Base-by-base conservation (phyloP, 257 asterid genomes). In the Scutellaria minor region DNA sequence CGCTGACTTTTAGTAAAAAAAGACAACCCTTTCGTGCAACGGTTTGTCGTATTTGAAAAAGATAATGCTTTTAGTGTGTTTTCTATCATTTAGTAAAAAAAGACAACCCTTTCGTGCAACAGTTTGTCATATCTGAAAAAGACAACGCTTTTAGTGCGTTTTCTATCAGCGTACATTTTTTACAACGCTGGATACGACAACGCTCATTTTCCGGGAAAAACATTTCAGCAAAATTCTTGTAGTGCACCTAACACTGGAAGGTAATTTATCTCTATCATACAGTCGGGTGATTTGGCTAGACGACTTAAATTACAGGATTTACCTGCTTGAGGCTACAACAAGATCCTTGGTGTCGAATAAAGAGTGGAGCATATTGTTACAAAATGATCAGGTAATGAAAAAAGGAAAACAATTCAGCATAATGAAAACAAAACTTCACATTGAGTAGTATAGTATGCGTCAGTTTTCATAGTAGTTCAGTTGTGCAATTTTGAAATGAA, bases 231-330 rank as follows among this genome's bases (percentile, higher is more conserved):
- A n/a, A n/a, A n/a, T n/a, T n/a, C n/a, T n/a, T n/a, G n/a, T n/a
- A n/a, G n/a, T n/a, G n/a, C 24, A 46, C 61, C 82, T 83, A 62
- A 83, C 81, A 47, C 69, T 73, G 58, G 37, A 56, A 57, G 64
- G 44, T 15, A 54, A 64, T 65, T 80, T 57, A 52, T 60, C 71
- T 66, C 27, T 55, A n/a, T 69, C 57, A 60, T 71, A 71, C 82
- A 85, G 94, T 69, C 69, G 80, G 71, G 91, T 85, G 66, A 74
- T 85, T 81, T 85, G 94, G 94, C 85, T 88, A 6, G 94, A 91
- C 4, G 91, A 85, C 84, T 57, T 88, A 82, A 88, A 88, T 76
- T 85, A 88, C 85, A 82, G 89, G 86, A 88, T 88, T 64, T 18
- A 71, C 79, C 86, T 85, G 72, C 89, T 84, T 9, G 89, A 82